These are phyloP conservation scores for Rosa chinensis DNA, from an alignment of 306 rosid species.

Conservation along the genomic window DNA sequence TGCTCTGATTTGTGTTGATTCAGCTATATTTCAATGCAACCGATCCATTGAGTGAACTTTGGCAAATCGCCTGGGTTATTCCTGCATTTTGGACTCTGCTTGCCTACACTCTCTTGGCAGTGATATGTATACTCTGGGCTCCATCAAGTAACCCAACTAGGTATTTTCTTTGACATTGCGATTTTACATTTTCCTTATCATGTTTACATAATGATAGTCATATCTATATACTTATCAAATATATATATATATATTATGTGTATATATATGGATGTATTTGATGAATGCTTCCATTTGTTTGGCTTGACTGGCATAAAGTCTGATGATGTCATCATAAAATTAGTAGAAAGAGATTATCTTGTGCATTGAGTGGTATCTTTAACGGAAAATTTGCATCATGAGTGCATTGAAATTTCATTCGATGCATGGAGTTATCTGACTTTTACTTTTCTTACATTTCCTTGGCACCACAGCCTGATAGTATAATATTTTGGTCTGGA, in stretches of 20 bases:
- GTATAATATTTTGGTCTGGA: constrained; percentile 10
- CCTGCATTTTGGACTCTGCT: constrained; percentile 87
- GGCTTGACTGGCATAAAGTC: neutral
- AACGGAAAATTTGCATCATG: neutral
- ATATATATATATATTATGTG: too few relatives aligned
- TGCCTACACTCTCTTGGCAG: constrained; percentile 65
- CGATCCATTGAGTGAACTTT: constrained; percentile 84
- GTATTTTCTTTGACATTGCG: constrained; percentile 38
- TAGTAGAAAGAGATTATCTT: neutral
- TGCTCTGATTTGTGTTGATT: constrained; percentile 26
- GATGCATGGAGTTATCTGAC: neutral
- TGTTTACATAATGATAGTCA: neutral
- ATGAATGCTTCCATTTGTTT: neutral
- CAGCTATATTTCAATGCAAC: constrained; percentile 96
- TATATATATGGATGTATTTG: too few relatives aligned
- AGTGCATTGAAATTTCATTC: neutral
- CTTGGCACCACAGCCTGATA: neutral
- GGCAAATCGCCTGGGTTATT: constrained; percentile 95
- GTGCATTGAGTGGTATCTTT: neutral
- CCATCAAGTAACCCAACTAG: constrained; percentile 92
- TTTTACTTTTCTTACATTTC: neutral
- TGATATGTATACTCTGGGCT: constrained; percentile 90
- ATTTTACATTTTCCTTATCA: constrained; percentile 7
- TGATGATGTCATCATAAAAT: neutral
- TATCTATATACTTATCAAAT: neutral